Evolutionary conservation across 306 rosid species (phyloP).

Genomic region (Corylus heterophylla): DNA sequence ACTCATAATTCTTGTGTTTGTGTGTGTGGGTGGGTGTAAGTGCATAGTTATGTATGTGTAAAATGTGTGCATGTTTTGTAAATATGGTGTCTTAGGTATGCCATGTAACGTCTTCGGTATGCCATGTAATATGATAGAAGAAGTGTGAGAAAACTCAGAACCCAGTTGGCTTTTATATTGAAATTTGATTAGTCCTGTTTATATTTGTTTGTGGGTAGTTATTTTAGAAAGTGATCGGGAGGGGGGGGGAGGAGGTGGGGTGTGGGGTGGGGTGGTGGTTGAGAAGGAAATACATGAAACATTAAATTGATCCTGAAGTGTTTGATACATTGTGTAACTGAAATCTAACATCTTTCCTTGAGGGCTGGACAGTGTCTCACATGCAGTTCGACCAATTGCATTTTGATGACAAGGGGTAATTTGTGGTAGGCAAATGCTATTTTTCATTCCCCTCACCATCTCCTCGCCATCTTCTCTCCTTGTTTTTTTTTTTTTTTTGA

Average conservation of each 20-base stretch:
- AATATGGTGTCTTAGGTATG: neutral
- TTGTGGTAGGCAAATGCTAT: neutral
- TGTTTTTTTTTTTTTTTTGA: too few relatives aligned
- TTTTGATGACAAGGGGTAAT: neutral
- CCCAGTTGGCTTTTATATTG: neutral
- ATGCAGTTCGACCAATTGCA: neutral
- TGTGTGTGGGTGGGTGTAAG: neutral
- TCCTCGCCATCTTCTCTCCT: too few relatives aligned
- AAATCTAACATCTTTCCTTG: neutral
- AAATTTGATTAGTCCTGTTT: neutral
- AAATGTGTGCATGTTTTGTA: neutral
- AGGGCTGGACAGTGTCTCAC: neutral
- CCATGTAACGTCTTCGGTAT: neutral
- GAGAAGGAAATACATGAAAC: neutral
- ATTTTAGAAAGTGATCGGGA: neutral
- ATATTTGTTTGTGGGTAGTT: neutral
- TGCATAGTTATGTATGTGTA: neutral
- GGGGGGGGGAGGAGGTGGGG: too few relatives aligned
- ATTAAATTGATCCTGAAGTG: slow-evolving; percentile 3
- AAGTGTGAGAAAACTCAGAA: neutral
- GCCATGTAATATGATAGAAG: neutral
- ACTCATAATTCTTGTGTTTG: neutral
- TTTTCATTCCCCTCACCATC: too few relatives aligned
- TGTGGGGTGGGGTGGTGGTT: too few relatives aligned
- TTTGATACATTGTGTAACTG: slow-evolving; percentile 33